Conservation (phyloP, 495 filamentous ascomycete species). For the Stereocaulon alpinum region DNA sequence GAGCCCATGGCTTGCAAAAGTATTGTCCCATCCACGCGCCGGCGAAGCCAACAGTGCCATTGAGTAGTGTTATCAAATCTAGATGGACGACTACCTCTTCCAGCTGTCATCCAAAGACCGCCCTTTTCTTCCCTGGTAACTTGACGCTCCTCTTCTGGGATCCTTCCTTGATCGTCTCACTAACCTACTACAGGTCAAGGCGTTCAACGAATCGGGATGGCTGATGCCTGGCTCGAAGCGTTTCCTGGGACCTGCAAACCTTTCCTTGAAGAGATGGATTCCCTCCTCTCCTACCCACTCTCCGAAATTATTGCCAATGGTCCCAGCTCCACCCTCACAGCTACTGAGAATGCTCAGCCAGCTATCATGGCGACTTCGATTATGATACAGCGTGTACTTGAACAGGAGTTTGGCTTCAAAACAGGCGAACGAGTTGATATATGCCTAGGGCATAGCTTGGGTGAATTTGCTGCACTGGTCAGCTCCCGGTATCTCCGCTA, state of each 20-base stretch:
- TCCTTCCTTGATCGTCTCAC: not conserved
- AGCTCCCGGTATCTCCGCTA: slow-evolving; percentile 69
- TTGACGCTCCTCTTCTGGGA: not conserved
- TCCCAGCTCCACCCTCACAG: slow-evolving; percentile 61
- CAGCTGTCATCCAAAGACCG: slow-evolving; percentile 49
- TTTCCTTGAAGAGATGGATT: slow-evolving; percentile 77
- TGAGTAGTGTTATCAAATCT: not conserved
- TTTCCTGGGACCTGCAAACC: slow-evolving; percentile 66
- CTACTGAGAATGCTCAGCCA: slow-evolving; percentile 82
- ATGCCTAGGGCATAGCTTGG: slow-evolving; percentile 86
- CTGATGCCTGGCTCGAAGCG: slow-evolving; percentile 66
- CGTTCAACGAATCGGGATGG: slow-evolving; percentile 91
- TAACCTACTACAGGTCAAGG: slow-evolving; percentile 60
- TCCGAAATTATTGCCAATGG: slow-evolving; percentile 73
- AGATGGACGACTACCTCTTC: slow-evolving; percentile 11
- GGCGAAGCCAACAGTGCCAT: not conserved
- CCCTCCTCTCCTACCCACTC: slow-evolving; percentile 53
- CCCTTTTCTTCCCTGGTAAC: slow-evolving; percentile 75
- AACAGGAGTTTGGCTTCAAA: slow-evolving; percentile 72
- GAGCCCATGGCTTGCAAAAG: not conserved
- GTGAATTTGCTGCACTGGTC: slow-evolving; percentile 87
- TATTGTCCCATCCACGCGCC: not conserved
- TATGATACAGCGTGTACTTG: slow-evolving; percentile 79
- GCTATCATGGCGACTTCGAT: slow-evolving; percentile 93
- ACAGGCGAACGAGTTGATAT: slow-evolving; percentile 59